Evolutionary conservation across 2,329 filamentous ascomycete species (phyloP).

Genomic region (Aspergillus versicolor): DNA sequence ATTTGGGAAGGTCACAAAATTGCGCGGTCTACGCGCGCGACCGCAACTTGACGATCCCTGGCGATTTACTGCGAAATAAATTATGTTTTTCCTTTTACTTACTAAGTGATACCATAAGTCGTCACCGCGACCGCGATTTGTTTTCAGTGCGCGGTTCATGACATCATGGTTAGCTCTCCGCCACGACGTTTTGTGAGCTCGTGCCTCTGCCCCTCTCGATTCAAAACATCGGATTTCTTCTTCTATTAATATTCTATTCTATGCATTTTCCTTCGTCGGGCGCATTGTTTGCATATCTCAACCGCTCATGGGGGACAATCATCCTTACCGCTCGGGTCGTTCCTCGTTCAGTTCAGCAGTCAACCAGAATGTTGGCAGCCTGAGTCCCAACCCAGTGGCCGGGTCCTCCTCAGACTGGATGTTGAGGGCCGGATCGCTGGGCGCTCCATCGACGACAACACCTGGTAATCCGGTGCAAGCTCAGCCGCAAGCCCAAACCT

Average conservation of each 20-base stretch:
- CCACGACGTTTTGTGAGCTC: not conserved
- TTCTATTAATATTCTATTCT: not conserved
- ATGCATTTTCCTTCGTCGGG: not conserved
- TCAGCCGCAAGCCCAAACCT: not conserved
- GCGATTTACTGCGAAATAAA: not conserved
- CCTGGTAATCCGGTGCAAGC: not conserved
- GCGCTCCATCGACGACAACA: not conserved
- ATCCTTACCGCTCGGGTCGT: not conserved
- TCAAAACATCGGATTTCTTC: not conserved
- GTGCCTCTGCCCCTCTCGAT: not conserved
- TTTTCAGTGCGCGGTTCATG: not conserved
- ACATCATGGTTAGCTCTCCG: constrained; percentile 3
- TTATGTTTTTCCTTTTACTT: not conserved
- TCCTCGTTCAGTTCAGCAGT: not conserved
- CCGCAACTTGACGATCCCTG: not conserved
- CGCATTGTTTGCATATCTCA: not conserved
- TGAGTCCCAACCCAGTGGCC: constrained; percentile 3
- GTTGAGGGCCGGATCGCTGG: constrained; percentile 9
- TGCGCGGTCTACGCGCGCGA: not conserved
- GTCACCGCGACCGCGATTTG: not conserved
- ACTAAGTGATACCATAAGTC: not conserved
- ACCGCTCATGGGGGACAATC: not conserved
- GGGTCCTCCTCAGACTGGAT: constrained; percentile 9
- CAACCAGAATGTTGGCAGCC: not conserved
- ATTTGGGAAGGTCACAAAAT: not conserved